Evolutionary conservation across 441 rosid genomes (phyloP), one percentile per base, ranked within the genome.

Genomic region (Arabidopsis hybrid): DNA sequence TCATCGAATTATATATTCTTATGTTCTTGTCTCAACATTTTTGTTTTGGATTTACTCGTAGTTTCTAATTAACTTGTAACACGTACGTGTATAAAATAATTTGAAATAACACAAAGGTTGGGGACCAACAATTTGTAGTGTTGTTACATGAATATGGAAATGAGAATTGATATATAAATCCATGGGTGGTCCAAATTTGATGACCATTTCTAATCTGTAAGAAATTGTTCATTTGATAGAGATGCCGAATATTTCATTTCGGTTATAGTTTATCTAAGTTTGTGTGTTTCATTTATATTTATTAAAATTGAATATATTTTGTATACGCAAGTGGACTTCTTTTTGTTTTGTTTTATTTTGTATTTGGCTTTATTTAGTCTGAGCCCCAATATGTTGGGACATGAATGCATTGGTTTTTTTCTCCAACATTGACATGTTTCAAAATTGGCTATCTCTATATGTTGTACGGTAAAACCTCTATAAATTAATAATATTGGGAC

Each of bases 381-480:
- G 21, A 57, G 12, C 13, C 61, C 62, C 45, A 58, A 58, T 35
- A 35, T 58, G 29, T 58, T 58, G 43, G 62, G 62, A 35, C 61
- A 57, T n/a, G 40, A 58, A 35, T 16, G 62, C 38, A 58, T 36
- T 35, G 43, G 4, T 17, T 35, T 58, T 34, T 58, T 2, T 9
- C 26, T 57, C 42, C 26, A 14, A 58, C 26, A 58, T 7, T 32
- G 40, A 56, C 60, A n/a, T 56, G 34, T 32, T 9, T 58, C 43
- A n/a, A 58, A 58, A 8, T 9, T 35, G 26, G 29, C 4, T 34
- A 9, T 8, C 43, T 35, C 18, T 34, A 7, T 16, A 56, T 5
- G 4, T 14, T 34, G 18, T 56, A 56, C n/a, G n/a, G n/a, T n/a
- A n/a, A n/a, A n/a, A n/a, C n/a, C n/a, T n/a, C n/a, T n/a, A n/a